Evolutionary conservation across 208 protist genomes (phyloP), one percentile per base, ranked within the genome.

Genomic region (Crithidia thermophila): DNA sequence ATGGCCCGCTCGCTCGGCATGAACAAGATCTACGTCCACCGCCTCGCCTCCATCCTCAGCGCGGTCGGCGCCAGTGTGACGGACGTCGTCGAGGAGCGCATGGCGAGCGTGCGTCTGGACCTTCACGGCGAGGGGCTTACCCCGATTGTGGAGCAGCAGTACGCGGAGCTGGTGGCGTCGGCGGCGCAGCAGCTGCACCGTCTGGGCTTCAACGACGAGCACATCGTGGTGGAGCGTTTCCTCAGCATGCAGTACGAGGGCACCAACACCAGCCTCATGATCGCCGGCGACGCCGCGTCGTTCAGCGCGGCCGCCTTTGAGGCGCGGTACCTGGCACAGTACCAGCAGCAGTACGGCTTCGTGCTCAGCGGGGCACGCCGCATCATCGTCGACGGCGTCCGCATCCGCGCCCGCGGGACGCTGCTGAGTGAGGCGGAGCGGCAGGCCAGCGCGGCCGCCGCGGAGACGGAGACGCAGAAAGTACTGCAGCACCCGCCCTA

Each of bases 41-140:
- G 71, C 43, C 73, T 91, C 75, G 79, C 92, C 20, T 93, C 91
- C 37, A 94, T 98, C 42, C 79, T 98, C 13, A 93, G 79, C 42
- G 98, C 98, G 13, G 95, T 97, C 37, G 98, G 98, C 21, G 62
- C 98, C 1, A 88, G 87, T 55, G 72, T 98, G 53, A 97, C 97
- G 1, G 90, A 98, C 72, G 81, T 98, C 0, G 95, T 98, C 14
- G 67, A 87, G 46, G 97, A 98, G 68, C 79, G 73, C 39, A 84
- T 95, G 79, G 84, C 82, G 64, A 93, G 87, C 40, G 81, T 79
- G 59, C 65, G 67, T 31, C 43, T 78, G 18, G 56, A 75, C 18
- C 67, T 82, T 28, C 16, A 59, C 50, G 31, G 31, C 13, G 61
- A 72, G n/a, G 76, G 72, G 16, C 25, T 80, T 1, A 47, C 51